Evolutionary conservation across 2,329 filamentous ascomycete genomes (phyloP).

Genomic region (Aspergillus alliaceus): DNA sequence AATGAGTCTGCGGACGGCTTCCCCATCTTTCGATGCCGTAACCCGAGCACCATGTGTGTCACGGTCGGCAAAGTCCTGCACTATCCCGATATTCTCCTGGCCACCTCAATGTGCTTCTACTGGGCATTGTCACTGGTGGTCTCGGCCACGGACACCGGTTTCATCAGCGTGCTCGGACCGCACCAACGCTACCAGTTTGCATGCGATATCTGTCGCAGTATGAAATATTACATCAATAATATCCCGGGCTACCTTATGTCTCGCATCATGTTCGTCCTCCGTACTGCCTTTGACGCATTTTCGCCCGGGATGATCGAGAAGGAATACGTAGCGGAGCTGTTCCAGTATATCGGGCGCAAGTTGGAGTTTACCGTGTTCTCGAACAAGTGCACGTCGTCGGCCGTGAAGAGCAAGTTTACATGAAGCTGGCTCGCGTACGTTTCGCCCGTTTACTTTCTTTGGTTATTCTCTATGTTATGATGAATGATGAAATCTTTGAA

Average conservation of each 20-base stretch:
- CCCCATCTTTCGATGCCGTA: conserved; percentile 22
- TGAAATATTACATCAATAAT: conserved; percentile 27
- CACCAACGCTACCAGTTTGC: conserved; percentile 28
- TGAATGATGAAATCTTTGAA: background rate
- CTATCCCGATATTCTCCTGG: conserved; percentile 26
- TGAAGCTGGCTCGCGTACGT: too few relatives aligned
- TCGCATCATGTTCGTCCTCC: conserved; percentile 30
- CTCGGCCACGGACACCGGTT: conserved; percentile 20
- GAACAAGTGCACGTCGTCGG: conserved; percentile 21
- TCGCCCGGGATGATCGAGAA: conserved; percentile 27
- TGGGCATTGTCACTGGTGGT: conserved; percentile 27
- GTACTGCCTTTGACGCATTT: conserved; percentile 27
- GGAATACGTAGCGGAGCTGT: conserved; percentile 24
- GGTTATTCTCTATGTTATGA: background rate
- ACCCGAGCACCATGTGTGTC: conserved; percentile 20
- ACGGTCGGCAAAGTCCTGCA: conserved; percentile 16
- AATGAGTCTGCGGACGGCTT: conserved; percentile 9
- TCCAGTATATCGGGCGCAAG: conserved; percentile 22
- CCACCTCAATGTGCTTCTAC: conserved; percentile 25
- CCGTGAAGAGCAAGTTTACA: conserved; percentile 2
- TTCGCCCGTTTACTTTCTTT: too few relatives aligned
- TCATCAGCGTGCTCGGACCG: conserved; percentile 19
- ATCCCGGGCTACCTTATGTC: conserved; percentile 28
- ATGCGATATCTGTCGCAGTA: conserved; percentile 32
- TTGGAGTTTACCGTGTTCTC: conserved; percentile 23